Percentiles rank a stretch among this genome's conserved stretches.
phyloP scores from a whole-genome alignment of 306 rosid species.

The Inga oerstediana region DNA sequence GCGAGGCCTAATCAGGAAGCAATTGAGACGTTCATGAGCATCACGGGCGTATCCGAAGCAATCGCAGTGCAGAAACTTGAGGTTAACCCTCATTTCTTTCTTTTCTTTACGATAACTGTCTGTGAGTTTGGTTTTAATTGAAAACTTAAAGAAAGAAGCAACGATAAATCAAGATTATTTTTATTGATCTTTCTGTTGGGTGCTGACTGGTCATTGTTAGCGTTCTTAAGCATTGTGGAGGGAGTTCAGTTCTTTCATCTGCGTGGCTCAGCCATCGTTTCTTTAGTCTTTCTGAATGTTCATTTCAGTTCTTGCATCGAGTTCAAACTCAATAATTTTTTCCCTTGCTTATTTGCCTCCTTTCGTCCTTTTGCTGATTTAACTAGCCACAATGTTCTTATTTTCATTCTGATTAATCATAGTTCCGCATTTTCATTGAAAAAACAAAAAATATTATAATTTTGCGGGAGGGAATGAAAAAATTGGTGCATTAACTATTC shows the following conservation, averaged over 20 bases:
- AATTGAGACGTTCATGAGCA: slow-evolving; percentile 71
- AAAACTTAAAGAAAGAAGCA: background rate
- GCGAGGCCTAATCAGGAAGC: slow-evolving; percentile 77
- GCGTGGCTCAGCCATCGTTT: background rate
- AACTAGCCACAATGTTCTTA: background rate
- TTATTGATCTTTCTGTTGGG: background rate
- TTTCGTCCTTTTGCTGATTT: background rate
- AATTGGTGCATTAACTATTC: background rate
- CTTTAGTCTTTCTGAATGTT: background rate
- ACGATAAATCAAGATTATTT: background rate
- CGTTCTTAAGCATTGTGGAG: slow-evolving; percentile 7
- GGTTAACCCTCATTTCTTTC: slow-evolving; percentile 35
- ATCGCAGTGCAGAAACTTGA: slow-evolving; percentile 62
- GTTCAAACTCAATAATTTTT: background rate
- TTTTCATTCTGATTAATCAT: background rate
- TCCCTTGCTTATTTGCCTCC: background rate
- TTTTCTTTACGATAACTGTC: background rate
- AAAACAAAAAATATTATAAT: background rate
- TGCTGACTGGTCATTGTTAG: background rate
- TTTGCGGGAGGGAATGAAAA: background rate
- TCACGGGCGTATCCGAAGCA: slow-evolving; percentile 70
- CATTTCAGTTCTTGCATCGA: background rate
- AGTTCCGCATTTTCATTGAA: background rate
- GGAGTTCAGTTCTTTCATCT: background rate
- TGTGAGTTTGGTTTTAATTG: background rate